Percentiles rank a stretch among this genome's conserved stretches.
These are phyloP conservation scores for Saccharomycopsis hybrid DNA, from an alignment of 1,139 yeast genomes.

Conservation along the genomic window DNA sequence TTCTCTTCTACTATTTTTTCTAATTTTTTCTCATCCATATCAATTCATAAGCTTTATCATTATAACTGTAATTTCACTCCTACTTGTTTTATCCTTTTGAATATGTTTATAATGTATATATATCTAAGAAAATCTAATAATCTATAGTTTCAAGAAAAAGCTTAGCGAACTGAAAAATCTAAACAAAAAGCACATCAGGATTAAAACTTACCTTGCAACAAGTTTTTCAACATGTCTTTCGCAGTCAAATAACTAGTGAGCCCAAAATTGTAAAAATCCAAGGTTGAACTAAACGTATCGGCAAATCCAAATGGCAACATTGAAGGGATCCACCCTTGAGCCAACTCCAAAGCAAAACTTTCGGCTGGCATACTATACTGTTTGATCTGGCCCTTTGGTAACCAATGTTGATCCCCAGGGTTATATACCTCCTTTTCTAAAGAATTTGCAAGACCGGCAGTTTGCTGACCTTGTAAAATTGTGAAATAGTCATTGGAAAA, in stretches of 20 bases:
- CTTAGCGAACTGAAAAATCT: too few species aligned
- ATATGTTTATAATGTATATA: too few species aligned
- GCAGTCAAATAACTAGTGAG: conserved; percentile 73
- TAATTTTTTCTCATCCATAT: too few species aligned
- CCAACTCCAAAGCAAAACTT: conserved; percentile 85
- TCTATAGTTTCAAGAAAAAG: too few species aligned
- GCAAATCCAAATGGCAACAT: conserved; percentile 95
- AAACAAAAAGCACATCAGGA: too few species aligned
- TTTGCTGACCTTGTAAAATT: conserved; percentile 72
- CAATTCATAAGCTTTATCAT: too few species aligned
- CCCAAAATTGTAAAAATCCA: conserved; percentile 64
- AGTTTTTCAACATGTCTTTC: conserved; percentile 64
- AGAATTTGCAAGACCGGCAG: conserved; percentile 61
- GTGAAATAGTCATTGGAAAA: conserved; percentile 96
- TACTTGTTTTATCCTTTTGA: too few species aligned
- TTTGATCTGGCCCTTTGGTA: conserved; percentile 63
- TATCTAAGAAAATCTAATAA: too few species aligned
- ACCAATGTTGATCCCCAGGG: conserved; percentile 82
- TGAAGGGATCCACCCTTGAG: conserved; percentile 98
- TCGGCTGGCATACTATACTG: conserved; percentile 84
- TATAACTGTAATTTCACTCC: too few species aligned
- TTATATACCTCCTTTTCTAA: conserved; percentile 56
- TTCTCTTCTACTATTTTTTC: too few species aligned
- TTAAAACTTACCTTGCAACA: conserved; percentile 31
- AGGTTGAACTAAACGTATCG: conserved; percentile 71